Percentiles rank a stretch among this genome's conserved stretches.
phyloP scores from a whole-genome alignment of 805 yeast genomes.

The Wickerhamiella australiensis region DNA sequence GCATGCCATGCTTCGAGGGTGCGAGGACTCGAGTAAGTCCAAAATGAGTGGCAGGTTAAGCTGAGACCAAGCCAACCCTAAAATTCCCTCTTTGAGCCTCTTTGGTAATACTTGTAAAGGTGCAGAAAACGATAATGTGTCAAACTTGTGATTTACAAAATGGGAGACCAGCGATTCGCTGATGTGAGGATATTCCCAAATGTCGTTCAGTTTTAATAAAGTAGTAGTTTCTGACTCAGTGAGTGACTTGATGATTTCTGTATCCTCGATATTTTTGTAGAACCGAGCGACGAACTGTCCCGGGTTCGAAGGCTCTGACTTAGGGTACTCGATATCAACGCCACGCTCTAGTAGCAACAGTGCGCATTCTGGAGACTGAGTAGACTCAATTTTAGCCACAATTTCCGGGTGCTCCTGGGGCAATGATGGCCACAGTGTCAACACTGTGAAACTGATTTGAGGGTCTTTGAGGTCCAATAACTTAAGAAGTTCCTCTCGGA shows the following conservation, averaged over 20 bases:
- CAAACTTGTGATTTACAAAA: background rate
- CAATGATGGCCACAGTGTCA: constrained; percentile 1
- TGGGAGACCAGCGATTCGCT: background rate
- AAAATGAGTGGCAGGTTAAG: background rate
- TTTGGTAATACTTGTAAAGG: background rate
- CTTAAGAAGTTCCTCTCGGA: background rate
- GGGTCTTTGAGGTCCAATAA: background rate
- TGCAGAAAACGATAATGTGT: background rate
- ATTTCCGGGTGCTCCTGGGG: background rate
- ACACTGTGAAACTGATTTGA: background rate
- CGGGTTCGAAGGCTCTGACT: background rate
- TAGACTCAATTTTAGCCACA: background rate
- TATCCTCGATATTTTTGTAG: background rate
- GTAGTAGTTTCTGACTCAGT: background rate
- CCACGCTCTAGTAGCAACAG: constrained; percentile 1
- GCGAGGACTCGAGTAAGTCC: background rate
- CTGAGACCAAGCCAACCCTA: background rate
- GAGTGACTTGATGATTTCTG: background rate
- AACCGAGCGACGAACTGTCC: background rate
- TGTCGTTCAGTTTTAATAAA: background rate
- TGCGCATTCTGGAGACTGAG: background rate
- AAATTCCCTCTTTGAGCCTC: background rate
- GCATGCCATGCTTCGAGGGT: background rate
- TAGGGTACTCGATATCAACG: background rate
- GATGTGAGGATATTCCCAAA: constrained; percentile 7